Conservation (phyloP, 805 yeast genomes). For the Saturnispora saitoi region DNA sequence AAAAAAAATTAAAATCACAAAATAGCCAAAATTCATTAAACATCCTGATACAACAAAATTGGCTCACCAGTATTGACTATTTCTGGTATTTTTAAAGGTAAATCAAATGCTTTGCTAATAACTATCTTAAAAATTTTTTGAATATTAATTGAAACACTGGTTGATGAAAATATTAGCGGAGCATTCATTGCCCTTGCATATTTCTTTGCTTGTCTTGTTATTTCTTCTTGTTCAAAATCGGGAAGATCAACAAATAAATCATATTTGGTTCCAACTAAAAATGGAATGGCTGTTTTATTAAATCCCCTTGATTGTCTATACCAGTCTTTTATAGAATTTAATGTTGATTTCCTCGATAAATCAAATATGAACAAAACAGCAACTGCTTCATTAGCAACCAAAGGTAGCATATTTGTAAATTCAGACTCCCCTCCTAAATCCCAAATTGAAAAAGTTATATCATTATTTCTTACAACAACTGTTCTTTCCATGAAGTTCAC, state of each 20-base stretch:
- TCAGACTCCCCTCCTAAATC: slow-evolving; percentile 95
- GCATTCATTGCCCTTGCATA: slow-evolving; percentile 89
- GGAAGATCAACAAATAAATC: slow-evolving; percentile 78
- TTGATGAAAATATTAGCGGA: slow-evolving; percentile 75
- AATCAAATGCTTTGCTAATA: slow-evolving; percentile 82
- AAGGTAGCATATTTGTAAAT: slow-evolving; percentile 89
- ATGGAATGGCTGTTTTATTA: slow-evolving; percentile 84
- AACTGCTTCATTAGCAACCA: slow-evolving; percentile 86
- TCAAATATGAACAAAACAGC: slow-evolving; percentile 89
- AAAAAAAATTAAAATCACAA: background rate
- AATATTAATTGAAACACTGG: slow-evolving; percentile 84
- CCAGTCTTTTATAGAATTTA: slow-evolving; percentile 91
- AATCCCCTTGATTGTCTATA: slow-evolving; percentile 84
- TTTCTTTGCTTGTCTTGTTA: slow-evolving; percentile 72
- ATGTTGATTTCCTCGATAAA: slow-evolving; percentile 74
- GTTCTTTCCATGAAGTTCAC: slow-evolving; percentile 92
- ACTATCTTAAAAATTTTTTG: slow-evolving; percentile 91
- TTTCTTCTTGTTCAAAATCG: slow-evolving; percentile 71
- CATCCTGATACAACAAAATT: slow-evolving; percentile 51
- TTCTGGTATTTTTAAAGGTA: slow-evolving; percentile 76
- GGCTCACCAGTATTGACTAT: slow-evolving; percentile 88
- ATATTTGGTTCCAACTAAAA: slow-evolving; percentile 88
- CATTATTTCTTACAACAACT: slow-evolving; percentile 75
- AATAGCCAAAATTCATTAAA: slow-evolving; percentile 3
- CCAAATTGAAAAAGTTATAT: slow-evolving; percentile 87